Evolutionary conservation across 495 filamentous ascomycete genomes (phyloP).

Genomic region (Talaromyces ruber): DNA sequence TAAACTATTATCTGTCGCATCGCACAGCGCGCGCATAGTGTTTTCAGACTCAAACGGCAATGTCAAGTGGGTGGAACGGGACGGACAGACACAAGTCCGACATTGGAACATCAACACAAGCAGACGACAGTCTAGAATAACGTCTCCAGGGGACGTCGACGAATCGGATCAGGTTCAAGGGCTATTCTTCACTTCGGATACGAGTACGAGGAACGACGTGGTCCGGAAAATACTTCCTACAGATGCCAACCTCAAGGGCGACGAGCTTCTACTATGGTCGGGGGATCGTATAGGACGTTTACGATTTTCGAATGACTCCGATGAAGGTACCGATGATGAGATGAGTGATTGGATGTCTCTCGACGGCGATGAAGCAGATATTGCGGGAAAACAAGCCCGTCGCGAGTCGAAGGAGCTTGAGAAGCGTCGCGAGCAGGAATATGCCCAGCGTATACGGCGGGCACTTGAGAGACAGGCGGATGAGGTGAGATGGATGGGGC

Average conservation of each 20-base stretch:
- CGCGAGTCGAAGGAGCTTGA: slow-evolving; percentile 31
- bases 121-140: slow-evolving; percentile 10
- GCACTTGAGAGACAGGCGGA: slow-evolving; percentile 74
- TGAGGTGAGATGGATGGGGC: slow-evolving; percentile 69
- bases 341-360: slow-evolving; percentile 33
- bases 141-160: background rate
- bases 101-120: slow-evolving; percentile 53
- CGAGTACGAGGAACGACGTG: slow-evolving; percentile 29
- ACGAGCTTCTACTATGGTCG: slow-evolving; percentile 72
- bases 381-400: slow-evolving; percentile 27
- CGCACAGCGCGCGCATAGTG: slow-evolving; percentile 77
- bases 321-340: slow-evolving; percentile 40
- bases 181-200: slow-evolving; percentile 2
- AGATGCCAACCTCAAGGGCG: slow-evolving; percentile 34
- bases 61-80: slow-evolving; percentile 86
- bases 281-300: slow-evolving; percentile 71
- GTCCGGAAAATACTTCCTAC: slow-evolving; percentile 65
- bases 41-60: slow-evolving; percentile 78
- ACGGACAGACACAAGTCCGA: slow-evolving; percentile 74
- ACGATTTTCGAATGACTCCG: slow-evolving; percentile 45
- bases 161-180: background rate
- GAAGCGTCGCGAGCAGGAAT: slow-evolving; percentile 43
- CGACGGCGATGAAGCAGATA: slow-evolving; percentile 23
- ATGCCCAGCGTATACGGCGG: slow-evolving; percentile 60
- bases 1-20: slow-evolving; percentile 75